These are phyloP conservation scores for Hypoxylon perforatum DNA, from an alignment of 495 filamentous ascomycete genomes.

Conservation along the genomic window DNA sequence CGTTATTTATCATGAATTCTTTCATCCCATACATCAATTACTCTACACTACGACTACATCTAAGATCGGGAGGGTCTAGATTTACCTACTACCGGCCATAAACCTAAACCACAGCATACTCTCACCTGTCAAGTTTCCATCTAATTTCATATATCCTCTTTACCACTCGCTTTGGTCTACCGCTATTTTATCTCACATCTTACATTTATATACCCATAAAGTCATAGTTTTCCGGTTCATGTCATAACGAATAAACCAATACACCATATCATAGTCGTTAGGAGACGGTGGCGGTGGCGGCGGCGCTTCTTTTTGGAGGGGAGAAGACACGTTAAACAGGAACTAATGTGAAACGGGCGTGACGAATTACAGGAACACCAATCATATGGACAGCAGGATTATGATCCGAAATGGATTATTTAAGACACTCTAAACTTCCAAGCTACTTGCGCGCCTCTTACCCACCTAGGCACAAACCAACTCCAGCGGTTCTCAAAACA, in stretches of 20 bases:
- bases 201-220: slow-evolving; percentile 35
- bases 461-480: slow-evolving; percentile 10
- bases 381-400: slow-evolving; percentile 13
- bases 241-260: slow-evolving; percentile 35
- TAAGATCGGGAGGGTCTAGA: not conserved
- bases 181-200: slow-evolving; percentile 22
- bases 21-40: not conserved
- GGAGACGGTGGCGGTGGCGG: slow-evolving; percentile 24
- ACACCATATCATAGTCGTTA: slow-evolving; percentile 39
- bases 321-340: slow-evolving; percentile 1
- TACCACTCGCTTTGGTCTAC: slow-evolving; percentile 24
- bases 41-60: not conserved
- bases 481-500: slow-evolving; percentile 11
- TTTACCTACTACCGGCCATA: not conserved
- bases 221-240: slow-evolving; percentile 43
- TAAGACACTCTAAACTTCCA: slow-evolving; percentile 11
- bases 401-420: not conserved
- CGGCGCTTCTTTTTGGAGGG: slow-evolving; percentile 27
- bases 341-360: slow-evolving; percentile 8
- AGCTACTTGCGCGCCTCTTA: slow-evolving; percentile 6
- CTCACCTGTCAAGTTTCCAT: slow-evolving; percentile 13
- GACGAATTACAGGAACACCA: slow-evolving; percentile 14
- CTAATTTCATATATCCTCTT: slow-evolving; percentile 17
- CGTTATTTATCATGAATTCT: slow-evolving; percentile 6
- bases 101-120: not conserved